Evolutionary conservation across 192 early-diverging fungal genomes (phyloP), one percentile per base, ranked within the genome.

Genomic region (Spinellus fusiger): DNA sequence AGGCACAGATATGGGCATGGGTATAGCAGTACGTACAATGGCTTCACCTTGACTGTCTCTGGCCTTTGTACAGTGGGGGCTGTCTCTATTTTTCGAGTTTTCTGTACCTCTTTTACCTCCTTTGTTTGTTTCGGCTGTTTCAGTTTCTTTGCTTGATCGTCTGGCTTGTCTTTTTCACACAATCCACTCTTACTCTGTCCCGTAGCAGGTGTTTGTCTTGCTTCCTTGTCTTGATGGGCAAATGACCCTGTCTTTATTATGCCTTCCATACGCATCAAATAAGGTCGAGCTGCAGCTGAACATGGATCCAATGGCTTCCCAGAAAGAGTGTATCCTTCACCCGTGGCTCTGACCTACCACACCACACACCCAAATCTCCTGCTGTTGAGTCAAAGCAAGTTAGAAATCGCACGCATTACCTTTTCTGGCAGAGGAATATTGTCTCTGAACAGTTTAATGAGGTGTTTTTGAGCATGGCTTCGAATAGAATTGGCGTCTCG

Each of bases 381-480:
- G 22, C 23, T 49, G 8, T 60, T 49, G 26, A 50, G 13, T 28
- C 20, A 52, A 16, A 44, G 9, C 25, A 10, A 52, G 5, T 40
- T 44, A 12, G 4, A 29, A n/a, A 28, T 9, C 32, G 16, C n/a
- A 56, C 81, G 78, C 33, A 65, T 32, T 49, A 93, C 89, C 73
- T 91, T 94, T 53, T 71, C 77, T n/a, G 93, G 93, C 46, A 95
- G 71, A 33, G 89, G 89, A 44, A 89, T 66, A 20, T 74, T 84
- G 61, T 92, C 93, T 28, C 93, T 70, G 69, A 81, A 95, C 65
- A 95, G 72, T 67, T 92, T 91, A 71, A 94, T 94, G 62, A 95
- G 92, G 67, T 93, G 87, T 68, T 93, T 94, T 76, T 94, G 92
- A 34, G 92, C 91, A 65, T 93, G 93, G 56, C 87, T 89, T 57